Conservation (phyloP, 1,284 basidiomycete genomes). For the Moesziomyces antarcticus region DNA sequence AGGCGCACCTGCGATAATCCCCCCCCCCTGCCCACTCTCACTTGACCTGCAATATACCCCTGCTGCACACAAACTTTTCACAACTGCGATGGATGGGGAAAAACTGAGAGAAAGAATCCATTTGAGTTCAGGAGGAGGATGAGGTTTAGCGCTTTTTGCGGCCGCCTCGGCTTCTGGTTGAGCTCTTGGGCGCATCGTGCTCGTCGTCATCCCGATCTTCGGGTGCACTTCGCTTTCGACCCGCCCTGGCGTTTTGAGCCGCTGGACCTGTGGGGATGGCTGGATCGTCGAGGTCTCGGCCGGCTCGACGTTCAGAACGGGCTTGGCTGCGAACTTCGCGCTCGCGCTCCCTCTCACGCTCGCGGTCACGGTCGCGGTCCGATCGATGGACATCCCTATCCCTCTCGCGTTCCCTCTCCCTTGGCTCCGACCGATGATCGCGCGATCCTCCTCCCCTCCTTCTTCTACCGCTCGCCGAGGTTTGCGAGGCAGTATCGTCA, state of each 20-base stretch:
- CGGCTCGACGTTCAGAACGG: constrained; percentile 34
- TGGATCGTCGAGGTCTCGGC: constrained; percentile 30
- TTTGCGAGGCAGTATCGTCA: constrained; percentile 36
- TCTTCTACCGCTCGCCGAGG: constrained; percentile 12
- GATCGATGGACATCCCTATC: constrained; percentile 1
- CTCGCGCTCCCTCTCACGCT: constrained; percentile 27
- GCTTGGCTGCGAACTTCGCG: constrained; percentile 39
- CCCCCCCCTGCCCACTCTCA: no score
- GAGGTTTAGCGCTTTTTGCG: constrained; percentile 26
- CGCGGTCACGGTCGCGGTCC: constrained; percentile 27
- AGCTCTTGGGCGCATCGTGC: constrained; percentile 4
- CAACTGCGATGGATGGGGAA: no score
- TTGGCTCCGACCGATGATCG: constrained; percentile 1
- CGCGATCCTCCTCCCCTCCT: background rate
- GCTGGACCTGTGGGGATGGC: constrained; percentile 17
- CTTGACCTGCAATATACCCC: background rate
- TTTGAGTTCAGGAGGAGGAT: no score
- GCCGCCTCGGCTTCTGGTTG: constrained; percentile 5
- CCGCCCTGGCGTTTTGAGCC: constrained; percentile 5
- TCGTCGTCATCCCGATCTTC: constrained; percentile 37
- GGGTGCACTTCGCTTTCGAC: constrained; percentile 35
- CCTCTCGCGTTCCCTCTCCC: constrained; percentile 33
- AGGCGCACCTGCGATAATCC: background rate
- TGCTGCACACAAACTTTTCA: background rate
- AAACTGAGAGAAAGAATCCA: no score